phyloP scores from a whole-genome alignment of 2,329 filamentous ascomycete species.

The Pseudocercospora macadamiae region DNA sequence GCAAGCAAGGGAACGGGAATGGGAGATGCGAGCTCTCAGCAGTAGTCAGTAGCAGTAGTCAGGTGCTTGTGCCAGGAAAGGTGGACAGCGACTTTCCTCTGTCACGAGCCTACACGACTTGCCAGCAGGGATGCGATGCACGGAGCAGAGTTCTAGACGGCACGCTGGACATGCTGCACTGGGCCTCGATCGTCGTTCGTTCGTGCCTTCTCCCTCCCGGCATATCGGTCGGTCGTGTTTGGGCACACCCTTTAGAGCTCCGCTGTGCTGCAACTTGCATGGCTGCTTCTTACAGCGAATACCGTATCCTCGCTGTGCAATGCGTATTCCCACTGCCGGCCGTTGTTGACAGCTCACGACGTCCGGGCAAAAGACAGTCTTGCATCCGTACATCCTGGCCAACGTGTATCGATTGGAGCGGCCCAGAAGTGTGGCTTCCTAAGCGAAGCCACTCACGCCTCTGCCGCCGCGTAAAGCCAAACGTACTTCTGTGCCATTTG shows the following conservation, averaged over 20 bases:
- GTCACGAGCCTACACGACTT: neutral
- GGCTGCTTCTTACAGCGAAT: neutral
- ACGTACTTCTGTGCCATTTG: neutral
- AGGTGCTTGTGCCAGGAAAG: too few relatives aligned
- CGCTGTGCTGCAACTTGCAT: neutral
- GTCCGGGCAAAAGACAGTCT: neutral
- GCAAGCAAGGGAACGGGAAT: slow-evolving; percentile 1
- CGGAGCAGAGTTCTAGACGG: slow-evolving; percentile 1
- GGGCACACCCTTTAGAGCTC: neutral
- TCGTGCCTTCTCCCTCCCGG: neutral
- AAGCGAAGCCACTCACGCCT: slow-evolving; percentile 5
- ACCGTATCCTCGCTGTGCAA: neutral
- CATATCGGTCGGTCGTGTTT: neutral
- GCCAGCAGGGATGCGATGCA: slow-evolving; percentile 1
- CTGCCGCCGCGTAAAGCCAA: neutral
- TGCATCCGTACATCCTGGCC: neutral
- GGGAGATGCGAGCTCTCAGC: neutral
- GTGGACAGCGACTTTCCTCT: neutral
- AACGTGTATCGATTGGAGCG: slow-evolving; percentile 1
- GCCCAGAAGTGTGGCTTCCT: neutral
- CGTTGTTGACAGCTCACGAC: slow-evolving; percentile 6
- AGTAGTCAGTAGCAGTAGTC: neutral
- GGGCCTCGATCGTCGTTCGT: neutral
- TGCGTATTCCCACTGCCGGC: neutral
- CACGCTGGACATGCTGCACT: neutral